phyloP scores from a whole-genome alignment of 768 basidiomycete species.

The Phylloporus sp. region DNA sequence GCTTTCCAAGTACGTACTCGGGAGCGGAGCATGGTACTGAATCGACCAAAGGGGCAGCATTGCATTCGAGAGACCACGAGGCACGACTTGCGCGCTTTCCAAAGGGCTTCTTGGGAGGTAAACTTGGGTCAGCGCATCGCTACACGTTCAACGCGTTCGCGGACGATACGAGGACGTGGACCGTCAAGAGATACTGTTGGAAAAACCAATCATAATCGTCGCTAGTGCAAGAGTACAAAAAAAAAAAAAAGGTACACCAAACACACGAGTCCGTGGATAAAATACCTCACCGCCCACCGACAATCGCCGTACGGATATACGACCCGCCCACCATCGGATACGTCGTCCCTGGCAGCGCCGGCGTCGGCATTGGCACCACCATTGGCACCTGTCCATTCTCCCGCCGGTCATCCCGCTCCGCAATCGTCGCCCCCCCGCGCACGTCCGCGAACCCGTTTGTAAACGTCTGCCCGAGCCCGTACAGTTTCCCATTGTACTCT shows the following conservation, averaged over 20 bases:
- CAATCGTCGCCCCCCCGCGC: slow-evolving; percentile 70
- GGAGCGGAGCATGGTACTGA: no score
- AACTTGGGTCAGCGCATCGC: no score
- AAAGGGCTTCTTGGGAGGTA: no score
- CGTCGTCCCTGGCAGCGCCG: slow-evolving; percentile 43
- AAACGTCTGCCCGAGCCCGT: slow-evolving; percentile 80
- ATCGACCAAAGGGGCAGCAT: background rate
- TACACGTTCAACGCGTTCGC: no score
- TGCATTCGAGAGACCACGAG: background rate
- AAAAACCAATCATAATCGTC: no score
- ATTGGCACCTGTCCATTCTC: slow-evolving; percentile 42
- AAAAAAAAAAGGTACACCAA: slow-evolving; percentile 31
- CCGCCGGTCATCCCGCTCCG: slow-evolving; percentile 42
- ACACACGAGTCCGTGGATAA: slow-evolving; percentile 24
- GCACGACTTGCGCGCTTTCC: no score
- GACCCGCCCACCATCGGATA: slow-evolving; percentile 58
- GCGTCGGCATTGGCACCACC: slow-evolving; percentile 38
- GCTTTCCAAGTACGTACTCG: background rate
- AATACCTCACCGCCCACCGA: slow-evolving; percentile 44
- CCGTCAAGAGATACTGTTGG: no score
- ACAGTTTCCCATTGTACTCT: slow-evolving; percentile 80
- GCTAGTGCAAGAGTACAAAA: no score
- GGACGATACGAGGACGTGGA: no score
- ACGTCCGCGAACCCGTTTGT: slow-evolving; percentile 67
- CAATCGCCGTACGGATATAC: slow-evolving; percentile 62